Evolutionary conservation across 371 early-diverging fungal genomes (phyloP), one percentile per base, ranked within the genome.

Genomic region (Haplosporangium sp.): DNA sequence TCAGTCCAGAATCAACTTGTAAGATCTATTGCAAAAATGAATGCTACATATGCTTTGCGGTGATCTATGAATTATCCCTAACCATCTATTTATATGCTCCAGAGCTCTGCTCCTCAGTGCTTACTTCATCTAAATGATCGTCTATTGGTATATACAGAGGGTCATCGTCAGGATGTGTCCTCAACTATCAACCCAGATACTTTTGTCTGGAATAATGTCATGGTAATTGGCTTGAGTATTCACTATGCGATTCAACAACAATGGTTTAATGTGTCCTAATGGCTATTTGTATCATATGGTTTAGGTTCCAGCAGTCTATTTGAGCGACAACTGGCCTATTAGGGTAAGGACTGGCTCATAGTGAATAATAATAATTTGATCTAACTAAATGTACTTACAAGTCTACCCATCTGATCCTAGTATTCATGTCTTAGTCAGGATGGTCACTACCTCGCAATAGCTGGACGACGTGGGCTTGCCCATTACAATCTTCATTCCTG

Each of bases 321-420:
- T 95, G 57, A 87, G 92, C 8, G 90, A 90, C 52, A 94, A 95
- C 71, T 96, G 96, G 96, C 96, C 96, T 5, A 93, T 94, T 38
- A 87, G 88, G 65, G 93, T 93, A 86, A 69, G 76, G 39, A 7
- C 40, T 11, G 10, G 57, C 57, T 57, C 48, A 0, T 27, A 27
- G 27, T 27, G 27, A 0, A 27, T 27, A 27, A 27, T 27, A 27
- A 27, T 27, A 27, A 27, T 27, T 27, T 27, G 27, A 27, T 27
- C 1, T 1, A 27, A 27, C 27, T 27, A 39, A 59, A 19, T 39
- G 19, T 59, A 0, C 42, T 39, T 19, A 37, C 37, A 59, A 37
- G 4, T 8, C 39, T 39, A 9, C n/a, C 38, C 55, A 10, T 34
- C 27, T 15, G 27, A 15, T 34, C 34, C 13, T 60, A 92, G 88